Evolutionary conservation across 1,284 basidiomycete genomes (phyloP), one percentile per base, ranked within the genome.

Genomic region (Puccinia polysora): DNA sequence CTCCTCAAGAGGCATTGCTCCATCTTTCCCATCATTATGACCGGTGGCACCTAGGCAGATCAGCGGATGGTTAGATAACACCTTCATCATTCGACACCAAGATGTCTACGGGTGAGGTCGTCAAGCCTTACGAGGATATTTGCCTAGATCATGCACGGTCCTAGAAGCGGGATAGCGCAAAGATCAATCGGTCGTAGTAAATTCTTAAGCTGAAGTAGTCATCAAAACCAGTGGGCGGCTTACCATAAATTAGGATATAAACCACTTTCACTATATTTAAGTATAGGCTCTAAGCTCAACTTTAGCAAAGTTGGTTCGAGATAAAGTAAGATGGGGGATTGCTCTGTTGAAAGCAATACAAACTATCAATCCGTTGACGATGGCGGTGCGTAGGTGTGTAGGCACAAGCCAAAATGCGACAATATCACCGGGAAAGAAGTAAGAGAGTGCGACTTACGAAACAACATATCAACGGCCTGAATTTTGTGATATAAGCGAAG

Each of bases 81-180:
- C 36, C 52, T 18, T 38, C 30, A 28, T 10, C 38, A 30, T 20
- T 4, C 34, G 30, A n/a, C n/a, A n/a, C n/a, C n/a, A n/a, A 55
- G 28, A 32, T 53, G 34, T 4, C 58, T 14, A 0, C 7, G 4
- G 30, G 30, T 6, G 28, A 25, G 12, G 7, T 52, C 36, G 32
- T 14, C 23, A 8, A 23, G 23, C 40, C 68, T 71, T 76, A 65
- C 77, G 76, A 14, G 78, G 78, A 49, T 78, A 79, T 47, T 68
- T 58, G 56, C 78, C 78, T 4, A 79, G 74, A 63, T 79, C 78
- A 75, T 79, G 78, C 1, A 79, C 78, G 38, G 77, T 78, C 78
- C 78, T 78, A 74, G 25, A 8, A 20, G 7, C 36, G n/a, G 18
- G 18, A n/a, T 7, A 23, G 8, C 32, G 10, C 8, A 34, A 58